Percentiles rank a stretch among this genome's conserved stretches.
Evolutionary conservation across 495 filamentous ascomycete genomes (phyloP).

Genomic region (Neurospora sp.): DNA sequence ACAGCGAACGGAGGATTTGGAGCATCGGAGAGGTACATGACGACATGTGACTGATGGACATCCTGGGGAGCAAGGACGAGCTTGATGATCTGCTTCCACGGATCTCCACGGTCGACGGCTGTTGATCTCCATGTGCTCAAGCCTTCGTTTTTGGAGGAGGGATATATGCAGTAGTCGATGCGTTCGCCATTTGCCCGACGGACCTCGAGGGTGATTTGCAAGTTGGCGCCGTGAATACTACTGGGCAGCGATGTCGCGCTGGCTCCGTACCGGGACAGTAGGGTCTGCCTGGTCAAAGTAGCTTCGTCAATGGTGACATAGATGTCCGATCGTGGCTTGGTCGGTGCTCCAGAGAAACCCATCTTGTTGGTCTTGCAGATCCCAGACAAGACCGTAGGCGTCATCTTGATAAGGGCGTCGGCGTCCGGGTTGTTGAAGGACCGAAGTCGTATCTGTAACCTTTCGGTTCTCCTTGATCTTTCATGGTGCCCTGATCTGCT

Average conservation of each 20-base stretch:
- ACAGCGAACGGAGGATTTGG: constrained; percentile 82
- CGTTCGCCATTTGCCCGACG: constrained; percentile 66
- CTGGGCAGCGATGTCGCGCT: constrained; percentile 61
- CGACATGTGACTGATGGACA: constrained; percentile 74
- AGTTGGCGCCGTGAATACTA: constrained; percentile 53
- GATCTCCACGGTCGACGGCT: constrained; percentile 62
- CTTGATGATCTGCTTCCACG: constrained; percentile 81
- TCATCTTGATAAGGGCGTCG: constrained; percentile 68
- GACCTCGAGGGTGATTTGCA: constrained; percentile 86
- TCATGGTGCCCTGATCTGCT: constrained; percentile 64
- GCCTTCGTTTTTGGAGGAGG: constrained; percentile 65
- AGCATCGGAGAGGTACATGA: constrained; percentile 78
- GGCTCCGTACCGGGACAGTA: constrained; percentile 69
- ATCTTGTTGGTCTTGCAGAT: constrained; percentile 74
- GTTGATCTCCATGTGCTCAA: constrained; percentile 82
- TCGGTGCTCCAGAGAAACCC: constrained; percentile 90
- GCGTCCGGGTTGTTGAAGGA: constrained; percentile 67
- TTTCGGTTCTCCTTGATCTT: constrained; percentile 57
- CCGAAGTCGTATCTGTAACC: constrained; percentile 65
- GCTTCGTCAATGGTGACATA: constrained; percentile 79
- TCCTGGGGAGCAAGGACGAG: constrained; percentile 72
- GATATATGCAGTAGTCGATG: constrained; percentile 77
- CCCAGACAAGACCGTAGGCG: constrained; percentile 78
- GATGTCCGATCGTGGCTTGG: constrained; percentile 81
- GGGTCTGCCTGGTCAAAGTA: constrained; percentile 60